Percentiles rank a stretch among this genome's conserved stretches.
Conservation (phyloP, 225 moss, liverwort and hornwort genomes). For the Lunularia cruciata region DNA sequence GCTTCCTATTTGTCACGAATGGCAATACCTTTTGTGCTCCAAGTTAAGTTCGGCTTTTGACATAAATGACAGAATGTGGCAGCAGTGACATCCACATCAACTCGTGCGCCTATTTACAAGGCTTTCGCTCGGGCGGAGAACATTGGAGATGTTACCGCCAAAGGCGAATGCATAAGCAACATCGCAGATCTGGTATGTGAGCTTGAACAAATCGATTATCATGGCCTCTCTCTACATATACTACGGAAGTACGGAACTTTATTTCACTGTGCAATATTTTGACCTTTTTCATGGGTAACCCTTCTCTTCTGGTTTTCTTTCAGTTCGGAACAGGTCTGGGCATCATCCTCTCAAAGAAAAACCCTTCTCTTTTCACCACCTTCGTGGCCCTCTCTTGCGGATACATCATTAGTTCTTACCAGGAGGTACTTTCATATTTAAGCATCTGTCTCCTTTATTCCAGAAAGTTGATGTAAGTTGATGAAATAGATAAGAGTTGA, state of each 20-base stretch:
- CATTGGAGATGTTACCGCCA: slow-evolving; percentile 97
- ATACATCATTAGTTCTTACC: slow-evolving; percentile 88
- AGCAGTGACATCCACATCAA: slow-evolving; percentile 96
- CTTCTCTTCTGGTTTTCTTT: slow-evolving; percentile 17
- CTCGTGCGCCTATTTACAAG: slow-evolving; percentile 95
- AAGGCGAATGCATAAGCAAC: slow-evolving; percentile 99
- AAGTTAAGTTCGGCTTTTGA: slow-evolving; percentile 9
- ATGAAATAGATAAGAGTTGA: neutral
- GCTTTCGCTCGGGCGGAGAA: slow-evolving; percentile 96
- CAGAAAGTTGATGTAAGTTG: neutral
- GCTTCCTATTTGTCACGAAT: neutral
- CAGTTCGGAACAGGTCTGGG: slow-evolving; percentile 97
- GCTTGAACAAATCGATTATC: too few relatives aligned
- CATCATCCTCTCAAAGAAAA: slow-evolving; percentile 88
- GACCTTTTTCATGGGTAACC: neutral
- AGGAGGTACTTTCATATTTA: slow-evolving; percentile 57
- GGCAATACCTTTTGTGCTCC: neutral
- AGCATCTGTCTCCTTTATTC: neutral
- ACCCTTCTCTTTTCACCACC: slow-evolving; percentile 78
- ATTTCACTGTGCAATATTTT: neutral
- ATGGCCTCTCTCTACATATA: too few relatives aligned
- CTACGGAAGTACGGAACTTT: neutral
- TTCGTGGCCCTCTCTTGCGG: slow-evolving; percentile 88
- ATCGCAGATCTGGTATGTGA: slow-evolving; percentile 80
- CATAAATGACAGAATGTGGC: slow-evolving; percentile 78